phyloP scores from a whole-genome alignment of 306 rosid species.

The Vigna unguiculata region DNA sequence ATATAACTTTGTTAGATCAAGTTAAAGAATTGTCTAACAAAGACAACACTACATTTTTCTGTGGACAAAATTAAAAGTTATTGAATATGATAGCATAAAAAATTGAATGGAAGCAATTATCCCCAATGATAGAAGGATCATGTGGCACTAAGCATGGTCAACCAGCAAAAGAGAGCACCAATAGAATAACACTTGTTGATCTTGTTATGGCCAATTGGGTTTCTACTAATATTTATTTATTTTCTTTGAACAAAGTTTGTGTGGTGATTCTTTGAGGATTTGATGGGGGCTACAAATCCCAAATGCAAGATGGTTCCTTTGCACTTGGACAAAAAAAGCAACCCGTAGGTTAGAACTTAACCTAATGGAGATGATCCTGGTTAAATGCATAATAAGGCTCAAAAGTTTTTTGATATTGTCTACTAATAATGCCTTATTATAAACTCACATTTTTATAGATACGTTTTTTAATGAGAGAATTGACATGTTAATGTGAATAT shows the following conservation, averaged over 20 bases:
- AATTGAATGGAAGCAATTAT: too few relatives aligned
- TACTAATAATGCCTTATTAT: too few relatives aligned
- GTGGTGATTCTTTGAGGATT: constrained; percentile 40
- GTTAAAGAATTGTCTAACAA: too few relatives aligned
- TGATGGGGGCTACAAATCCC: constrained; percentile 59
- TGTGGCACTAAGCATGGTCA: constrained; percentile 2
- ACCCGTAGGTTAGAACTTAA: constrained; percentile 28
- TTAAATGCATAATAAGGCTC: too few relatives aligned
- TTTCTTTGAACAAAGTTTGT: neutral
- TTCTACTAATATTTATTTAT: neutral
- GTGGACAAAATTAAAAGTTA: too few relatives aligned
- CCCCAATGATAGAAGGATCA: too few relatives aligned
- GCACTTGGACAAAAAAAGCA: constrained; percentile 47
- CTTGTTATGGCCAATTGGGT: neutral
- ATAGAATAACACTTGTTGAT: neutral
- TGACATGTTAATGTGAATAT: neutral
- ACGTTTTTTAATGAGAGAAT: neutral
- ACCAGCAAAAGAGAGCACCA: neutral
- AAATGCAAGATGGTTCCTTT: constrained; percentile 43
- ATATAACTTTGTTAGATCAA: too few relatives aligned
- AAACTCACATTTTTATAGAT: neutral
- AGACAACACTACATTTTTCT: too few relatives aligned
- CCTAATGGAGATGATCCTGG: neutral
- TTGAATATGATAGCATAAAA: too few relatives aligned
- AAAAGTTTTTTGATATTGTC: too few relatives aligned